phyloP scores from a whole-genome alignment of 345 rosid species.

The Bruguiera parviflora region DNA sequence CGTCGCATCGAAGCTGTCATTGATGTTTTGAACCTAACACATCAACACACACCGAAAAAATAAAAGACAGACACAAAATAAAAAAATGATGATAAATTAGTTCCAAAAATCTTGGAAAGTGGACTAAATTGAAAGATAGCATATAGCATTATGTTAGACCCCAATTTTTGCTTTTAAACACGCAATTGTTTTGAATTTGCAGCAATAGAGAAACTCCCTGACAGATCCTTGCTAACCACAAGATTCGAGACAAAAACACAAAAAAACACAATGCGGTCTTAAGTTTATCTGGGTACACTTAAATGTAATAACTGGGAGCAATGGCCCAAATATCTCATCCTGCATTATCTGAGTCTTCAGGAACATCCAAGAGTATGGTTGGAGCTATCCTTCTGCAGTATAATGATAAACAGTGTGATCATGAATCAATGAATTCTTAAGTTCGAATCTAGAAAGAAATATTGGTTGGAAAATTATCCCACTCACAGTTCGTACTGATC shows the following conservation, averaged over 20 bases:
- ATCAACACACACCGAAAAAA: background rate
- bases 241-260: background rate
- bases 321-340: slow-evolving; percentile 60
- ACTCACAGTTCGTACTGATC: slow-evolving; percentile 38
- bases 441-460: background rate
- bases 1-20: slow-evolving; percentile 34
- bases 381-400: slow-evolving; percentile 46
- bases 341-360: slow-evolving; percentile 44
- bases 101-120: no score
- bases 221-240: no score
- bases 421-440: background rate
- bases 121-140: no score
- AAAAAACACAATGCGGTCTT: background rate
- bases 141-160: no score
- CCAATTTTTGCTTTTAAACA: no score
- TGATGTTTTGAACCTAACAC: slow-evolving; percentile 33
- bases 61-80: no score
- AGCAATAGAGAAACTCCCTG: no score
- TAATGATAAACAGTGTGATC: background rate
- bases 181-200: no score
- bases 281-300: background rate
- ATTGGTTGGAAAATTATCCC: background rate
- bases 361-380: slow-evolving; percentile 45
- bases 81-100: background rate
- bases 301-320: slow-evolving; percentile 48